Percentiles rank a stretch among this genome's conserved stretches.
Evolutionary conservation across 108 stramenopile genomes (phyloP).

Genomic region (Nannochloropsis gaditana): DNA sequence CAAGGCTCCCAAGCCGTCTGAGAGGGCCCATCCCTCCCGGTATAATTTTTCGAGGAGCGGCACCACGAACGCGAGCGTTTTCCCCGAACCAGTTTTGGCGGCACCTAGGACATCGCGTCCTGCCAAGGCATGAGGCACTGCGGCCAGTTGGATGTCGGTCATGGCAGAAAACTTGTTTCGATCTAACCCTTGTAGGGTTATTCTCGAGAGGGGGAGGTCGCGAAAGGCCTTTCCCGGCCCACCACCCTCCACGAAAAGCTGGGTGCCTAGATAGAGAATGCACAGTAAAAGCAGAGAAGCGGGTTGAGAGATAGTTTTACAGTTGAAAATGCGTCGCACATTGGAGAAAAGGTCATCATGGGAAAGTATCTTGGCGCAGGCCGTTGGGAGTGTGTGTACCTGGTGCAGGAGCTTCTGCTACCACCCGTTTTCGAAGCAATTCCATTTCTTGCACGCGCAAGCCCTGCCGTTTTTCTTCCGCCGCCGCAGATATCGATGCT

Average conservation of each 20-base stretch:
- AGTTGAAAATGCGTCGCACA: too few relatives aligned
- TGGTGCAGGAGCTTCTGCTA: constrained; percentile 44
- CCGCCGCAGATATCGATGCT: not conserved
- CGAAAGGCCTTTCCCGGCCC: constrained; percentile 28
- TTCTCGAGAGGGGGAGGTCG: constrained; percentile 40
- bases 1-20: constrained; percentile 85
- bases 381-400: constrained; percentile 27
- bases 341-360: not conserved
- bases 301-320: too few relatives aligned
- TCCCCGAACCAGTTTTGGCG: constrained; percentile 55
- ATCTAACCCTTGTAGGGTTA: constrained; percentile 41
- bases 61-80: constrained; percentile 54
- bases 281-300: too few relatives aligned
- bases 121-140: constrained; percentile 53
- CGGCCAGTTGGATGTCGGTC: constrained; percentile 55
- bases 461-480: constrained; percentile 18
- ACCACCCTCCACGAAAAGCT: constrained; percentile 35
- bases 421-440: constrained; percentile 36
- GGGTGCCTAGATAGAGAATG: not conserved
- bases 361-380: not conserved
- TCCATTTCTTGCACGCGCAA: constrained; percentile 38
- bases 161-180: constrained; percentile 42
- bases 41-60: constrained; percentile 55
- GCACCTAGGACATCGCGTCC: constrained; percentile 55
- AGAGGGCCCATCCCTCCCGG: constrained; percentile 28